Base-by-base conservation (phyloP, 1,284 basidiomycete genomes). In the Sporisorium iseilematis-ciliati region DNA sequence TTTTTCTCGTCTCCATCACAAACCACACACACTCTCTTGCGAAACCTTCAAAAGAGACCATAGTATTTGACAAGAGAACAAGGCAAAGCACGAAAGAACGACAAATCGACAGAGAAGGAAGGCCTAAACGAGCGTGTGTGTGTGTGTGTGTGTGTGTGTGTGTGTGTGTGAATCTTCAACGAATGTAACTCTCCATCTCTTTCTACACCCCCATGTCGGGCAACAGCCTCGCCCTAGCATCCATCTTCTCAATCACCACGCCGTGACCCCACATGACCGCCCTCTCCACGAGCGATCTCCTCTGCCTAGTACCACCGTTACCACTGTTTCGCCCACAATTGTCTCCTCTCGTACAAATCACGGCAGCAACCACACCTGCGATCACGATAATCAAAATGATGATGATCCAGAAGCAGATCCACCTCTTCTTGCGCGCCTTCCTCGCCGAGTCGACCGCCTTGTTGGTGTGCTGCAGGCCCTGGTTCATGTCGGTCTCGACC, bases 401-500 rank as follows among this genome's bases (percentile, higher is more conserved):
- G 26, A 75, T 40, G 63, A 79, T 66, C 79, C 78, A 81, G 78
- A 82, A 82, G 74, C 82, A 82, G 55, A 81, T 79, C 77, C 75
- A 84, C 23, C 87, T 66, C 87, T 91, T 93, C 84, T 90, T 91
- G 54, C 94, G 89, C 12, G 94, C 95, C 46, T 91, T 88, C 63
- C 88, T 87, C 21, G 90, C 93, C 50, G 92, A 94, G 31, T 88
- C 88, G 45, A 93, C 90, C 0, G 93, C 94, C 60, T 89, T 88
- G 60, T 80, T 78, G n/a, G 83, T 85, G 52, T 79, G 67, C 89
- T 89, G n/a, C 90, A 91, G 64, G 40, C 83, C 81, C 38, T 68
- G 67, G 38, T 75, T 61, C 80, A 81, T 82, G 70, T 82, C 81
- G 25, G 65, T 79, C 65, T 81, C 82, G 18, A 81, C 81, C 57